Evolutionary conservation across 371 early-diverging fungal genomes (phyloP), one percentile per base, ranked within the genome.

Genomic region (Nematocida major): DNA sequence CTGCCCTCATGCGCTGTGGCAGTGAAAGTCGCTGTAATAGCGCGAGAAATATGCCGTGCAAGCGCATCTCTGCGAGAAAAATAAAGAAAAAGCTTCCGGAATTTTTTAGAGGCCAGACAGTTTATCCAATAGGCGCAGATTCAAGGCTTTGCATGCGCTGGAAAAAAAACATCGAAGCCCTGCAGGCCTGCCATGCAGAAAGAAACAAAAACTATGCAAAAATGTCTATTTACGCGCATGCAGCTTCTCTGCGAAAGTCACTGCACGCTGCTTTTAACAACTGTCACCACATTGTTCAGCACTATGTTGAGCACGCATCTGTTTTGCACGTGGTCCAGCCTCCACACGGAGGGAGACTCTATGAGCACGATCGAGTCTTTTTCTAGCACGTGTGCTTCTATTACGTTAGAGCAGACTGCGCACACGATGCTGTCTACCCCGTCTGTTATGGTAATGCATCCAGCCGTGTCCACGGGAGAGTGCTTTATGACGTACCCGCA

Each of bases 341-440:
- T 62, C 76, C 76, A 73, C 34, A 73, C 49, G 24, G 76, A 39
- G 0, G 76, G 76, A 1, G 76, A 63, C 20, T 62, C 63, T 7
- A 73, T 5, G 22, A 63, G 48, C 3, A 73, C 24, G 47, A 73
- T 63, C 20, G 59, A 28, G 20, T 73, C 49, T 42, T 73, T 73
- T 26, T 73, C 51, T 26, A 73, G 20, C 20, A 20, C 30, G 49
- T 61, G 34, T 26, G 39, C 36, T 36, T 28, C 18, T 34, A 36
- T 7, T 5, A 50, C 48, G 3, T 28, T 30, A 5, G 76, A 53
- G 26, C 59, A 59, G 20, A 73, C 53, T 32, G 76, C 67, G 30
- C 76, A 73, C 18, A 50, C 7, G 9, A 73, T 50, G 11, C 63
- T 53, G 2, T 48, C 59, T 36, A 59, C 28, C 38, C 49, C 65